Conservation (phyloP, 2,329 filamentous ascomycete genomes). For the Graphilbum ipis-grandicollis region DNA sequence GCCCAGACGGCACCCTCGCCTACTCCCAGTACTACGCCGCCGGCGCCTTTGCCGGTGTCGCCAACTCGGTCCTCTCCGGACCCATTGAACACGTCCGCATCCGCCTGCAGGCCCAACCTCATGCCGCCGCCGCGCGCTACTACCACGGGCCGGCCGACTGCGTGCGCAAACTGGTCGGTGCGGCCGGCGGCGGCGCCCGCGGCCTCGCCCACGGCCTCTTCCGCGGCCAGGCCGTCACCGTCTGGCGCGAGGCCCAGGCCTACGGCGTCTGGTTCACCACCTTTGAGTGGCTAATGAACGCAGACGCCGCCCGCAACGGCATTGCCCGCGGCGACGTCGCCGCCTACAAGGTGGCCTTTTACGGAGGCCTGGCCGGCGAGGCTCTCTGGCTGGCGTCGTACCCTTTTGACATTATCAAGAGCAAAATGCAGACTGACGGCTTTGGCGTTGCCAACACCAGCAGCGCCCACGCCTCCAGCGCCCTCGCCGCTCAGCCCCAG, state of each 20-base stretch:
- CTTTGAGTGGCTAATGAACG: conserved; percentile 94
- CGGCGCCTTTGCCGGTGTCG: conserved; percentile 80
- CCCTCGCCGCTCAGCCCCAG: no score
- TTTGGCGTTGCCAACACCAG: conserved; percentile 58
- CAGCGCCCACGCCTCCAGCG: no score
- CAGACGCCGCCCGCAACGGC: conserved; percentile 62
- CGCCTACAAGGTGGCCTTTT: conserved; percentile 72
- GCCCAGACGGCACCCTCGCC: conserved; percentile 30
- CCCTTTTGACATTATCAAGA: conserved; percentile 95
- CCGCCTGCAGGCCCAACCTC: conserved; percentile 87
- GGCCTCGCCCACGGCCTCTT: conserved; percentile 62
- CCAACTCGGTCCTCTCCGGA: conserved; percentile 74
- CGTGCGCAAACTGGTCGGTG: conserved; percentile 64
- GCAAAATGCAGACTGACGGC: conserved; percentile 97
- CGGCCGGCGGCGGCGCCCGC: no score
- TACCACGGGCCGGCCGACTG: conserved; percentile 83
- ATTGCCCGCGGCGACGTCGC: conserved; percentile 63
- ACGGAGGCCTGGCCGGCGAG: conserved; percentile 87
- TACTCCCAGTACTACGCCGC: conserved; percentile 81
- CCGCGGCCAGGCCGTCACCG: conserved; percentile 71
- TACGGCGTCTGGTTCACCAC: conserved; percentile 92
- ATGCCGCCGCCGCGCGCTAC: conserved; percentile 50
- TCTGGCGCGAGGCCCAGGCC: conserved; percentile 78
- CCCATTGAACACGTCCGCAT: conserved; percentile 97
- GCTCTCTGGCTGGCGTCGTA: conserved; percentile 86